Evolutionary conservation across 73 alveolate genomes (phyloP).

Genomic region (Effrenium voratum): DNA sequence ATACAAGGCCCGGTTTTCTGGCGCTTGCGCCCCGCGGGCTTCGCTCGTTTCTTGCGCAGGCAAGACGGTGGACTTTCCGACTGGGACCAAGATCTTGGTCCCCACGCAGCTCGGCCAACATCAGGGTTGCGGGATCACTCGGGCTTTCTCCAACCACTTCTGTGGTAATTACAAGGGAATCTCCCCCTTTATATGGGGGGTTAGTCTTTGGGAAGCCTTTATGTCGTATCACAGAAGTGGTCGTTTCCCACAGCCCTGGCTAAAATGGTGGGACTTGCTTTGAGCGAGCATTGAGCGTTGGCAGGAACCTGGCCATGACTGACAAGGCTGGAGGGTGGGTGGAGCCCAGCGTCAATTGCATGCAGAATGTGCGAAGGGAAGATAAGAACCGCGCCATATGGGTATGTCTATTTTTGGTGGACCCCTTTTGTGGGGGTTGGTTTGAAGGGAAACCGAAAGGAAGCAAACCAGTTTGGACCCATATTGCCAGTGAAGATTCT

Average conservation of each 20-base stretch:
- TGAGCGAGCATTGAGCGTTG: neutral
- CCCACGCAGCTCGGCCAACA: conserved; percentile 29
- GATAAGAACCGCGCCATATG: too few relatives aligned
- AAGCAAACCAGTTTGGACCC: too few relatives aligned
- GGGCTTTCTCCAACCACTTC: neutral
- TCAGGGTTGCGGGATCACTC: neutral
- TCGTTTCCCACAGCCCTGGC: neutral
- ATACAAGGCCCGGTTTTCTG: conserved; percentile 9
- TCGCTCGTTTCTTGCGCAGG: neutral
- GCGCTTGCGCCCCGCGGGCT: neutral
- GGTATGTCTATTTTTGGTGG: too few relatives aligned
- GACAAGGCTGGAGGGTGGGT: conserved; percentile 17
- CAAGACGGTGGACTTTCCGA: conserved; percentile 36
- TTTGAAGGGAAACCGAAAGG: too few relatives aligned
- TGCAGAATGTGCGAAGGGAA: too few relatives aligned
- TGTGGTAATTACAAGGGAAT: neutral
- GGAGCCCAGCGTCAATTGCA: too few relatives aligned
- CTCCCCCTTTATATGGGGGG: neutral
- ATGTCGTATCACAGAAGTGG: neutral
- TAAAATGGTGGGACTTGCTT: too few relatives aligned
- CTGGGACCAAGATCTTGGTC: conserved; percentile 70
- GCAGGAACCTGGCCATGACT: conserved; percentile 74
- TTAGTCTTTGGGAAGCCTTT: too few relatives aligned
- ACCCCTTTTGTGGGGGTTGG: too few relatives aligned
- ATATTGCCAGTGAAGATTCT: too few relatives aligned